These are phyloP conservation scores for Sporobolomyces pararoseus DNA, from an alignment of 768 basidiomycete species.

Conservation along the genomic window DNA sequence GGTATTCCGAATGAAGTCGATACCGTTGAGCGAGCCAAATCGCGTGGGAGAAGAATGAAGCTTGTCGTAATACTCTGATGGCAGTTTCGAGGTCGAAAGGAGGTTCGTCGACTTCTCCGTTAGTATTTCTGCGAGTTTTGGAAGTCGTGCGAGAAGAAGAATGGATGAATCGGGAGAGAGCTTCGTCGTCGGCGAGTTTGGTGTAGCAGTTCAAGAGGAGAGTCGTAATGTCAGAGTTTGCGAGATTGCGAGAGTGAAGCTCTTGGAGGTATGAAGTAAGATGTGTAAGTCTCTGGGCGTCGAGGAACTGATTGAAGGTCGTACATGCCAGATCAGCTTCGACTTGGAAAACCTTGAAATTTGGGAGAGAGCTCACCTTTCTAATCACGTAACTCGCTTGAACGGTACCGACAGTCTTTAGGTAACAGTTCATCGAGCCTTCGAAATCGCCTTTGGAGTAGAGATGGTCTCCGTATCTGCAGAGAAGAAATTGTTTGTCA, in stretches of 20 bases:
- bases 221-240: conserved; percentile 94
- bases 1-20: conserved; percentile 83
- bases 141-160: conserved; percentile 49
- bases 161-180: conserved; percentile 87
- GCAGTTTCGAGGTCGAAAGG: conserved; percentile 97
- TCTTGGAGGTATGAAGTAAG: conserved; percentile 95
- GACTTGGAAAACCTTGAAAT: neutral
- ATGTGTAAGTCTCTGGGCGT: conserved; percentile 91
- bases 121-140: neutral
- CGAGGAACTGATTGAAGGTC: conserved; percentile 68
- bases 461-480: conserved; percentile 78
- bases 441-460: conserved; percentile 91
- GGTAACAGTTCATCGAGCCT: conserved; percentile 83
- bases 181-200: conserved; percentile 83
- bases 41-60: conserved; percentile 92
- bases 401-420: conserved; percentile 80
- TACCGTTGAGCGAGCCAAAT: conserved; percentile 89
- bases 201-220: conserved; percentile 95
- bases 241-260: conserved; percentile 79
- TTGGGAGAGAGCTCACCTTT: conserved; percentile 59
- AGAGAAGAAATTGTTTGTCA: neutral
- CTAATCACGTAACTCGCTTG: conserved; percentile 95
- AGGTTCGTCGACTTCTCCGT: conserved; percentile 56
- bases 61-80: conserved; percentile 92
- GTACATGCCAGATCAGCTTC: neutral